Conservation (phyloP, 306 rosid genomes). For the Rosa lucieae region DNA sequence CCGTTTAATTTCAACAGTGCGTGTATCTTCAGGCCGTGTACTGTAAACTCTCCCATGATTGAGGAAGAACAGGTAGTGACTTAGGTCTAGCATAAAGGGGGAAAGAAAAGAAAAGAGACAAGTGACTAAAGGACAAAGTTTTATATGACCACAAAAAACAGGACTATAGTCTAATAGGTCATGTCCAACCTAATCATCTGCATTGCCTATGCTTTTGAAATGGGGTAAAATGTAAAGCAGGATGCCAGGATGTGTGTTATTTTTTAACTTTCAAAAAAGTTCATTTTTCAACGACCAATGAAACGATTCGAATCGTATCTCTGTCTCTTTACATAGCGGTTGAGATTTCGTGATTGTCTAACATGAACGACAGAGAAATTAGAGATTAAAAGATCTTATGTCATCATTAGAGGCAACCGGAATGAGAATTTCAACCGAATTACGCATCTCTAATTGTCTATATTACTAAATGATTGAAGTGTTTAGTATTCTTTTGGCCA, state of each 20-base stretch:
- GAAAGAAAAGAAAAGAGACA: background rate
- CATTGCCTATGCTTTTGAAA: background rate
- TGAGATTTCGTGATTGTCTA: background rate
- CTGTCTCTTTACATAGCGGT: no score
- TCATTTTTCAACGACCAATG: background rate
- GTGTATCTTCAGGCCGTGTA: no score
- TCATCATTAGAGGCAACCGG: background rate
- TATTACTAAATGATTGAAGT: constrained; percentile 8
- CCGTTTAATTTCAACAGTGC: no score
- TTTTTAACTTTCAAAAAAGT: background rate
- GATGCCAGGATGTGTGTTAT: background rate
- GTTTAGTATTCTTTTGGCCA: background rate
- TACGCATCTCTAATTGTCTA: background rate
- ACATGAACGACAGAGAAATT: background rate
- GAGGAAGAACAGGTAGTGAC: constrained; percentile 2
- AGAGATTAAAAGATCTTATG: background rate
- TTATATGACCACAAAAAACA: background rate
- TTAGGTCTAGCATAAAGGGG: background rate
- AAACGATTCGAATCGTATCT: background rate
- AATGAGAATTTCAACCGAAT: background rate
- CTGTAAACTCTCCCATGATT: background rate
- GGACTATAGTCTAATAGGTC: background rate
- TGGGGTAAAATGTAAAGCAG: background rate
- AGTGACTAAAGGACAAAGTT: background rate
- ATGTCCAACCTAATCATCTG: background rate